These are phyloP conservation scores for Prinsepia uniflora DNA, from an alignment of 306 rosid genomes.

Conservation along the genomic window DNA sequence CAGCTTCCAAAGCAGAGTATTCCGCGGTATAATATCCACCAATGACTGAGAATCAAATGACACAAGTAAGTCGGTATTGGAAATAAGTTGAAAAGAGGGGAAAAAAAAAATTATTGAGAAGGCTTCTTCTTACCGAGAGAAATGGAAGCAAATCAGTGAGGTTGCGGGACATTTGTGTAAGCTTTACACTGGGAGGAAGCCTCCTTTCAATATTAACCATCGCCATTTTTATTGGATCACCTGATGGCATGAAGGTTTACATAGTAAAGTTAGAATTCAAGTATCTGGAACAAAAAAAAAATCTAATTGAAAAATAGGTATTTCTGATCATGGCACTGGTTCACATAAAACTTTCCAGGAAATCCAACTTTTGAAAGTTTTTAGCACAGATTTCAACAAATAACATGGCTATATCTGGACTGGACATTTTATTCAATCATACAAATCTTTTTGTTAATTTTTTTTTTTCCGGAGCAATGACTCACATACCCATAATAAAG, in stretches of 20 bases:
- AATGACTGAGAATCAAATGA: slow-evolving; percentile 50
- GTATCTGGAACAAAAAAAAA: not conserved
- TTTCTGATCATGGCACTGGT: not conserved
- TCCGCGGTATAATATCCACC: slow-evolving; percentile 63
- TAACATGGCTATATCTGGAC: not conserved
- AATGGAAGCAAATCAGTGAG: slow-evolving; percentile 65
- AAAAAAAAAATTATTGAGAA: slow-evolving; percentile 25
- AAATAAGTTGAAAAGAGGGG: not conserved
- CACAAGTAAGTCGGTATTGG: too few relatives aligned
- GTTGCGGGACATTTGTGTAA: slow-evolving; percentile 49
- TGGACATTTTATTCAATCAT: not conserved
- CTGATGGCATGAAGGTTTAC: slow-evolving; percentile 36
- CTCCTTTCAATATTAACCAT: slow-evolving; percentile 46
- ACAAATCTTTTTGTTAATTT: not conserved
- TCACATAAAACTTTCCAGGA: slow-evolving; percentile 6
- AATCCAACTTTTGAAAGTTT: not conserved
- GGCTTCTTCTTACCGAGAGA: slow-evolving; percentile 60
- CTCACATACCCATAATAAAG: slow-evolving; percentile 65
- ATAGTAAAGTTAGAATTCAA: not conserved
- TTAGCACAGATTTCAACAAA: not conserved
- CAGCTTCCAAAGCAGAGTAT: slow-evolving; percentile 85
- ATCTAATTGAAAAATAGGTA: not conserved
- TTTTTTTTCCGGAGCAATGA: slow-evolving; percentile 20
- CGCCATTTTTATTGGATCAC: slow-evolving; percentile 87
- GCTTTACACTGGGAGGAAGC: slow-evolving; percentile 51